Conservation (phyloP, 1,284 basidiomycete species). For the Microbotryum intermedium region DNA sequence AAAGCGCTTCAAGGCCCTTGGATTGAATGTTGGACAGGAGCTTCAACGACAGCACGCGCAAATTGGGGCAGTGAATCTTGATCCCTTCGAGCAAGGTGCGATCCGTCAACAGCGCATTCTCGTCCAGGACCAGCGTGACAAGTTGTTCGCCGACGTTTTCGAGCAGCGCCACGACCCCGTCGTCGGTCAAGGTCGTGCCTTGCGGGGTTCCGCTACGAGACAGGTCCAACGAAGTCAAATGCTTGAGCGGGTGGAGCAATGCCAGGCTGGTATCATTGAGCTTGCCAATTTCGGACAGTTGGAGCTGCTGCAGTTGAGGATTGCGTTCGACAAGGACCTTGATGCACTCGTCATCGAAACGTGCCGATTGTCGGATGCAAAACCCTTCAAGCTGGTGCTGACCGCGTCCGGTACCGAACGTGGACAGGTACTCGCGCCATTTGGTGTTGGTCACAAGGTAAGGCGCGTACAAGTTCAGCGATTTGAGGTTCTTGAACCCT, state of each 20-base stretch:
- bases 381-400: constrained; percentile 54
- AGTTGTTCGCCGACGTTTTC: constrained; percentile 47
- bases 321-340: constrained; percentile 56
- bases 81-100: constrained; percentile 56
- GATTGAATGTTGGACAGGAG: constrained; percentile 59
- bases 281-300: constrained; percentile 69
- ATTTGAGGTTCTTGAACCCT: constrained; percentile 57
- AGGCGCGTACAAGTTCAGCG: constrained; percentile 63
- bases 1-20: constrained; percentile 59
- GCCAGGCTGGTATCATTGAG: constrained; percentile 58
- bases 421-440: constrained; percentile 69
- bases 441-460: constrained; percentile 17
- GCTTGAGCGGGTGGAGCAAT: constrained; percentile 48
- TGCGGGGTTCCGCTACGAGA: constrained; percentile 46
- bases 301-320: constrained; percentile 56
- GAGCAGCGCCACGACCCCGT: constrained; percentile 53
- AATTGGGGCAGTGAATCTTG: constrained; percentile 46
- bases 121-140: constrained; percentile 46
- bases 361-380: constrained; percentile 46
- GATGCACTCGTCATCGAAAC: constrained; percentile 66
- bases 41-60: constrained; percentile 54
- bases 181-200: constrained; percentile 46
- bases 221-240: constrained; percentile 54
- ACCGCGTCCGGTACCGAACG: constrained; percentile 39
- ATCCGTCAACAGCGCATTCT: constrained; percentile 53